Percentiles rank a stretch among this genome's conserved stretches.
Conservation (phyloP, 208 protist genomes). For the Tritrichomonas musculus region DNA sequence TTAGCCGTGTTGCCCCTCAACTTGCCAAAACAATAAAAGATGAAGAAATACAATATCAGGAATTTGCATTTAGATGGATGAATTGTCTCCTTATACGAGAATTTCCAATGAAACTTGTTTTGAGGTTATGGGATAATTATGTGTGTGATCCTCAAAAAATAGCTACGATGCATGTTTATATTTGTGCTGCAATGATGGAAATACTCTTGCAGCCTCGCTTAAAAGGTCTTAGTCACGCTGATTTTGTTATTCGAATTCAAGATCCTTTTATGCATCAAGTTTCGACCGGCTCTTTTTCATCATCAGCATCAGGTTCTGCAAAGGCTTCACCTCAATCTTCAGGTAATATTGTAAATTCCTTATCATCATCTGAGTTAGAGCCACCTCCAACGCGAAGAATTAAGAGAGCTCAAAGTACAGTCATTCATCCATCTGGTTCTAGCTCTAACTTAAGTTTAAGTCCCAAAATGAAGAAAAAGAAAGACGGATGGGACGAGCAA, state of each 20-base stretch:
- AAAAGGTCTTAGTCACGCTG: not conserved
- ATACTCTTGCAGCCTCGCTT: not conserved
- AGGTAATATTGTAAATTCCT: slow-evolving; percentile 46
- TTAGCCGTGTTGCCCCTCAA: slow-evolving; percentile 47
- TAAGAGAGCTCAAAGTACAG: not conserved
- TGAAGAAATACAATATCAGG: slow-evolving; percentile 60
- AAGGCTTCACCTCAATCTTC: too few species aligned
- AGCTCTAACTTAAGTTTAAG: too few species aligned
- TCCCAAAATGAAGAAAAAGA: too few species aligned
- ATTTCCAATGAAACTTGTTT: slow-evolving; percentile 60
- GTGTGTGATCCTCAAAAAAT: slow-evolving; percentile 64
- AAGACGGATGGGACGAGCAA: not conserved
- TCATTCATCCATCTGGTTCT: too few species aligned
- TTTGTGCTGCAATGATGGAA: slow-evolving; percentile 67
- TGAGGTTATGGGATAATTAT: slow-evolving; percentile 73
- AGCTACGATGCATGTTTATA: slow-evolving; percentile 66
- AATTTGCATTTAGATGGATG: slow-evolving; percentile 57
- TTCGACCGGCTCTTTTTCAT: too few species aligned
- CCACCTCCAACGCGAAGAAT: not conserved
- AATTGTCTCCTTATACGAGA: slow-evolving; percentile 72
- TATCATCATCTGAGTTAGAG: not conserved
- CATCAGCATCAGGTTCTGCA: too few species aligned
- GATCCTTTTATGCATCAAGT: too few species aligned
- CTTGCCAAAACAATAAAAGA: slow-evolving; percentile 56
- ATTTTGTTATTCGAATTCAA: not conserved